Evolutionary conservation across 2,329 filamentous ascomycete species (phyloP).

Genomic region (Ophiocordyceps camponoti-floridani): DNA sequence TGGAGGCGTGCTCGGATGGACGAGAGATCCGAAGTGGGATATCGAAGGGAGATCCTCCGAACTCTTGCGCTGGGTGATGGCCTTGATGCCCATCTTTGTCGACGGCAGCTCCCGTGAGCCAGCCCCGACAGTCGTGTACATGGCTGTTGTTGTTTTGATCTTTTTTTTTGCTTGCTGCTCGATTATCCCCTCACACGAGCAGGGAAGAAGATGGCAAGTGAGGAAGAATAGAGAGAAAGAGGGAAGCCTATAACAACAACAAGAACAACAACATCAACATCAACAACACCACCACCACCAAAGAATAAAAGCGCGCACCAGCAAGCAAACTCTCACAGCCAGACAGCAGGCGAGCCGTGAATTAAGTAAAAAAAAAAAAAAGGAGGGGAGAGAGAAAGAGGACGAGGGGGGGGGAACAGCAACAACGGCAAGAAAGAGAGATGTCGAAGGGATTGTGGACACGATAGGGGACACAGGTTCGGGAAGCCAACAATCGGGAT

Average conservation of each 20-base stretch:
- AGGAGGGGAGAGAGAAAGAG: neutral
- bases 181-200: too few species aligned
- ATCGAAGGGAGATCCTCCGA: slow-evolving; percentile 8
- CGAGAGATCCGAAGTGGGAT: slow-evolving; percentile 4
- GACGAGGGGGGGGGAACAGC: neutral
- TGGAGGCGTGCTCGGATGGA: slow-evolving; percentile 12
- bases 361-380: neutral
- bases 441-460: neutral
- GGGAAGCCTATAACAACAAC: too few species aligned
- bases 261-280: too few species aligned
- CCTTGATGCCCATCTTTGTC: slow-evolving; percentile 7
- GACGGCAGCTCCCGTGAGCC: too few species aligned
- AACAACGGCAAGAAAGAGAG: neutral
- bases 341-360: too few species aligned
- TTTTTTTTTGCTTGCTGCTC: neutral
- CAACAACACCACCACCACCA: too few species aligned
- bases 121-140: neutral
- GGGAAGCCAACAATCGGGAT: neutral
- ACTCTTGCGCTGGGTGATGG: slow-evolving; percentile 6
- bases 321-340: too few species aligned
- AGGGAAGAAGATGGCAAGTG: too few species aligned
- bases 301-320: too few species aligned
- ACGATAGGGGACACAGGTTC: neutral
- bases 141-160: neutral
- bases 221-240: too few species aligned